Base-by-base conservation (phyloP, 2,329 filamentous ascomycete genomes). In the Curvularia sp. region DNA sequence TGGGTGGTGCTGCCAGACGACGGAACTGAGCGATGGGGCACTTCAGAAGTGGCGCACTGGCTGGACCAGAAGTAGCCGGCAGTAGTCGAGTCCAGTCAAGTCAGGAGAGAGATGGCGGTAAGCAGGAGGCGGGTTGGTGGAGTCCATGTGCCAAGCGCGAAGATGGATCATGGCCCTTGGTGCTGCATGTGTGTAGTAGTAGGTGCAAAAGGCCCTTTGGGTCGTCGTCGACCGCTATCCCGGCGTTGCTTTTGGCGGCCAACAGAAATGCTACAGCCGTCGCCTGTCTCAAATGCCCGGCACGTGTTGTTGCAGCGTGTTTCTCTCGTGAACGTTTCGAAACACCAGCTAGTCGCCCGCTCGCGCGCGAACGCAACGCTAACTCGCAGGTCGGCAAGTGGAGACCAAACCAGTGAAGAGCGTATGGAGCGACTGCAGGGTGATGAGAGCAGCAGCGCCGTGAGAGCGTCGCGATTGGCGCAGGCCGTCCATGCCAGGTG, bases 1-100 rank as follows among this genome's bases (percentile, higher is more conserved):
- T 77, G 74, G 73, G 53, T 70, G 9, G 46, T 61, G 18, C 54
- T 74, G 12, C 61, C 69, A 12, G 72, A 74, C 10, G 72, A 75
- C 50, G 69, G 73, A 2, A 64, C 64, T 5, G 65, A 72, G 49
- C 64, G 67, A 8, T 64, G 66, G 66, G 63, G 64, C 7, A 68
- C 65, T 3, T 57, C 33, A 8, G 65, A 67, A 44, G 57, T 55
- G 24, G 68, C 66, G 20, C 67, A 68, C 55, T 12, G 65, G 31
- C 39, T 70, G 7, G 13, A 5, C 18, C 31, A 47, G 41, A 49
- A 10, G 31, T 54, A 31, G 44, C 8, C 9, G 30, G 30, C 15
- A 9, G n/a, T 15, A 13, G 22, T 12, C 13, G 6, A 28, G 15
- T 12, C 13, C 1, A 28, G 15, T 12, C 41, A 4, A 43, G 41